These are phyloP conservation scores for Musa balbisiana DNA, from an alignment of 202 grass and related monocot species.

Conservation along the genomic window DNA sequence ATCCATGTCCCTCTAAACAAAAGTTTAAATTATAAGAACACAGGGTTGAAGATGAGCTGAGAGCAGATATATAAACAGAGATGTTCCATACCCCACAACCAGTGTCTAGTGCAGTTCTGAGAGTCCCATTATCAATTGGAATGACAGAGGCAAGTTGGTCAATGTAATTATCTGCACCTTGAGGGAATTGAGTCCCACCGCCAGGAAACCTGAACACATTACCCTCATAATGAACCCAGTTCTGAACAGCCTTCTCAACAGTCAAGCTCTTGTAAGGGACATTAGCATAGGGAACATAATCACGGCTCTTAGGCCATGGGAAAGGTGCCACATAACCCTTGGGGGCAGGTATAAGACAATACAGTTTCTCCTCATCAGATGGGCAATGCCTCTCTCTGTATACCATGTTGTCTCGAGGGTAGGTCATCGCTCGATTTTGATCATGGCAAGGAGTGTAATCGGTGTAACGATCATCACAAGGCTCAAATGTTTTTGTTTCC, in stretches of 20 bases:
- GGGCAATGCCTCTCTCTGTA: constrained; percentile 87
- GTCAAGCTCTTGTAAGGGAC: constrained; percentile 70
- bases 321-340: constrained; percentile 81
- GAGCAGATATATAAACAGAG: background rate
- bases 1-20: background rate
- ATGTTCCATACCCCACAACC: constrained; percentile 71
- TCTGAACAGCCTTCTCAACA: constrained; percentile 69
- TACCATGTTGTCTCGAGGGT: constrained; percentile 75
- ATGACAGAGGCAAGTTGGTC: constrained; percentile 72
- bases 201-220: constrained; percentile 83
- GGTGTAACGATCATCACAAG: constrained; percentile 51
- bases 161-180: constrained; percentile 71
- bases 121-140: constrained; percentile 64
- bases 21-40: background rate
- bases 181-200: constrained; percentile 71
- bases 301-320: constrained; percentile 82
- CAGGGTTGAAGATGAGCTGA: background rate
- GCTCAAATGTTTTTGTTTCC: constrained; percentile 45
- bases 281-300: constrained; percentile 84
- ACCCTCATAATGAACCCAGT: constrained; percentile 76
- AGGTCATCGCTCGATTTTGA: constrained; percentile 54
- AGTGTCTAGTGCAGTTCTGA: constrained; percentile 88
- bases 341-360: constrained; percentile 76
- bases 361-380: constrained; percentile 55
- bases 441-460: constrained; percentile 93